Conservation (phyloP, 805 yeast genomes). For the Metschnikowia bowlesiae region DNA sequence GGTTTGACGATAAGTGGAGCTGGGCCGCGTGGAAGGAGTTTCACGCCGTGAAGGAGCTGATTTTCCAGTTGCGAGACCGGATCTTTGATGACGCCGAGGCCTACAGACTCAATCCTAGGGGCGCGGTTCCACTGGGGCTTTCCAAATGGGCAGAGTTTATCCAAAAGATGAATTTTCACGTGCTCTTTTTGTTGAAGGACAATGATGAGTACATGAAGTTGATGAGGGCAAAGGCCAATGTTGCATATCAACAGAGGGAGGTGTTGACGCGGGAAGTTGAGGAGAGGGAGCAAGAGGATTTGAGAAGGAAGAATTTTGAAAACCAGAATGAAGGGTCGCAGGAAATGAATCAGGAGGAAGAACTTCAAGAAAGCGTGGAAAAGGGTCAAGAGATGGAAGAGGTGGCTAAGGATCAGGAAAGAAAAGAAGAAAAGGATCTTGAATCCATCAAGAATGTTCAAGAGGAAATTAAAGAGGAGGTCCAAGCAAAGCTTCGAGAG, state of each 20-base stretch:
- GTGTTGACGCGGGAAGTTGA: conserved; percentile 9
- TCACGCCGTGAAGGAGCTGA: conserved; percentile 49
- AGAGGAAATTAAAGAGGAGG: too few species aligned
- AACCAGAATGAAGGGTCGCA: neutral
- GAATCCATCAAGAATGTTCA: neutral
- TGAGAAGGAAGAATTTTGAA: neutral
- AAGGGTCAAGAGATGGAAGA: neutral
- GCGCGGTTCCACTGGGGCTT: conserved; percentile 34
- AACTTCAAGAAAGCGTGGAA: neutral
- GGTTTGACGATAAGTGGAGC: conserved; percentile 16
- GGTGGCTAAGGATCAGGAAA: neutral
- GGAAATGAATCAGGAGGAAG: neutral
- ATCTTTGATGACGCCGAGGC: conserved; percentile 32
- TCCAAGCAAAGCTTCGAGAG: too few species aligned
- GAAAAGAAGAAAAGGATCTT: neutral
- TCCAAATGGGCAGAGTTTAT: conserved; percentile 31
- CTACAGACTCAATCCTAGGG: conserved; percentile 17
- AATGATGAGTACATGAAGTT: conserved; percentile 43
- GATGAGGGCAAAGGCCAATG: conserved; percentile 41
- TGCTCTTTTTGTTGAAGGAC: conserved; percentile 51
- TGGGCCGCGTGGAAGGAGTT: conserved; percentile 47
- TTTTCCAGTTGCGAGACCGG: conserved; percentile 53
- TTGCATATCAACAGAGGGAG: conserved; percentile 40
- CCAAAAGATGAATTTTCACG: conserved; percentile 39
- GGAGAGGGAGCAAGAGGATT: neutral